These are phyloP conservation scores for Friedmanniomyces endolithicus DNA, from an alignment of 495 filamentous ascomycete species.

Conservation along the genomic window DNA sequence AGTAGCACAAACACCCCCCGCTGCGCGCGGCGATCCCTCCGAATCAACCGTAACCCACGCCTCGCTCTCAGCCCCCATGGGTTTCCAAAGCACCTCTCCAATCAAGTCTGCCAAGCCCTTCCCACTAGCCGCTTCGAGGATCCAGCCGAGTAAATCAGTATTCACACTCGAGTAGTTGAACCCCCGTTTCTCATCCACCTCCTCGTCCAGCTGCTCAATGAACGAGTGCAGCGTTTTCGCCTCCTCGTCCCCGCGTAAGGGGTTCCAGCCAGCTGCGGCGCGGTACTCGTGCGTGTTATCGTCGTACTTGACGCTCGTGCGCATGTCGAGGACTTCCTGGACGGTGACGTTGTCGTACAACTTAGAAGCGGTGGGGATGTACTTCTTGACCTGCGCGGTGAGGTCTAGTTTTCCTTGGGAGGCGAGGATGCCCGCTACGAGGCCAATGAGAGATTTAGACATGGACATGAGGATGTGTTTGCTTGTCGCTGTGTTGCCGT, in stretches of 20 bases:
- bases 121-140: conserved; percentile 1
- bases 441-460: conserved; percentile 13
- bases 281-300: conserved; percentile 10
- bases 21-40: conserved; percentile 4
- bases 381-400: conserved; percentile 1
- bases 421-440: conserved; percentile 9
- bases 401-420: conserved; percentile 5
- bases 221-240: conserved; percentile 5
- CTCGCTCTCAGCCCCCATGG: conserved; percentile 14
- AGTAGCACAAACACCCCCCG: conserved; percentile 11
- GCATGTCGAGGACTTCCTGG: conserved; percentile 13
- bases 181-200: neutral
- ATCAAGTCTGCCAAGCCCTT: conserved; percentile 10
- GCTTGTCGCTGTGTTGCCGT: neutral
- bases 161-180: conserved; percentile 12
- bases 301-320: neutral
- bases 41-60: conserved; percentile 3
- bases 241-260: neutral
- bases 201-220: neutral
- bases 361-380: conserved; percentile 1
- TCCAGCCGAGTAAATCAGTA: conserved; percentile 15
- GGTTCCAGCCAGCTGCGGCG: conserved; percentile 3
- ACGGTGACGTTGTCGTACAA: conserved; percentile 8
- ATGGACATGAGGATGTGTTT: conserved; percentile 15
- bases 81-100: conserved; percentile 13